Base-by-base conservation (phyloP, 2,329 filamentous ascomycete genomes). In the Epichloe uncinata region DNA sequence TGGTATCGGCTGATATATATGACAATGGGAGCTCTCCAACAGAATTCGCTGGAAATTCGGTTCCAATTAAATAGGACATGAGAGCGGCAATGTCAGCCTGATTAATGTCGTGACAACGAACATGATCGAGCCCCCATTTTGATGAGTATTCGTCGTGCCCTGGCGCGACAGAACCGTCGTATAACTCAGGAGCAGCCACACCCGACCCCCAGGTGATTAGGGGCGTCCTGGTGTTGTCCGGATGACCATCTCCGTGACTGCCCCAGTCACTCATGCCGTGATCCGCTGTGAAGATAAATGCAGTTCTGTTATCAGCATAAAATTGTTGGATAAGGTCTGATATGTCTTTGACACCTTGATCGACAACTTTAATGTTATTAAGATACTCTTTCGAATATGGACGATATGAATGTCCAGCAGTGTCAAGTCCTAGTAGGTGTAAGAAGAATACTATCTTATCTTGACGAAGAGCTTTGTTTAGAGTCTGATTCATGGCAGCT, bases 181-280 rank as follows among this genome's bases (percentile, higher is more conserved):
- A 71, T 2, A 79, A 68, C 45, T 81, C 70, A 1, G 93, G 93
- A 55, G 78, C 77, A 3, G 89, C 88, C 38, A 97, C 79, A 8
- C 93, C 93, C 49, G 93, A 11, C 93, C 93, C 93, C 93, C 93
- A 98, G 3, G 78, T 82, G 57, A 98, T 87, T 34, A 98, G 72
- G 1, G 93, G 93, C 0, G 93, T 98, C 47, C 93, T 80, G 3
- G 93, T 98, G 60, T 97, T 98, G 65, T 98, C 87, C 0, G 93
- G 93, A 66, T 98, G 90, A 7, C 93, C 93, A 65, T 98, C 93
- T 37, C 94, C 94, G 64, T 98, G 94, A 58, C 90, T 97, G n/a
- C 94, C 93, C 84, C 86, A 96, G 66, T 98, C 93, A 61, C 88
- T 97, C 93, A 98, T 98, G 16, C 93, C 93, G 65, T 98, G 93